Conservation (phyloP, 2,329 filamentous ascomycete species). For the Leptographium flavum region DNA sequence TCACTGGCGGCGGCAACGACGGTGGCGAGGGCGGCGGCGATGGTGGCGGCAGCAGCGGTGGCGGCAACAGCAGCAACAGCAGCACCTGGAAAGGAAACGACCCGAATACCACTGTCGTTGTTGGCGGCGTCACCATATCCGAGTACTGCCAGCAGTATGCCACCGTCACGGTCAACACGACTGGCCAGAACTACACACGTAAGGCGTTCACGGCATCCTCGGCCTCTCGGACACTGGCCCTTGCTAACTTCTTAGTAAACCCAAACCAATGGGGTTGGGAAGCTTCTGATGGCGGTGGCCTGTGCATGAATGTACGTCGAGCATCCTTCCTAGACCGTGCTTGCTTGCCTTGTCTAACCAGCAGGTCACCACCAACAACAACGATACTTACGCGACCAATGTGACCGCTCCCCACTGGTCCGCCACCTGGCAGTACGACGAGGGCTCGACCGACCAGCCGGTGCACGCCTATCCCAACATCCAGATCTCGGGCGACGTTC, state of each 20-base stretch:
- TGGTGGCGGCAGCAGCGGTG: background rate
- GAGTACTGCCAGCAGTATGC: conserved; percentile 11
- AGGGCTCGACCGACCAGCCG: conserved; percentile 22
- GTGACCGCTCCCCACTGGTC: conserved; percentile 32
- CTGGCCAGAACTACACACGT: conserved; percentile 32
- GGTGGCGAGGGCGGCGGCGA: conserved; percentile 8
- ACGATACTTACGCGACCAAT: conserved; percentile 32
- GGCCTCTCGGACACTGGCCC: conserved; percentile 9
- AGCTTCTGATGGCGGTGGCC: conserved; percentile 20
- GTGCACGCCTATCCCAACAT: conserved; percentile 42
- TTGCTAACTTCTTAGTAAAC: conserved; percentile 26
- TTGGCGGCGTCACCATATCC: conserved; percentile 4
- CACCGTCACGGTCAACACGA: conserved; percentile 4
- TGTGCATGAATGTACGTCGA: conserved; percentile 38
- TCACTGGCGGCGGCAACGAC: conserved; percentile 17
- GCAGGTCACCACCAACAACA: conserved; percentile 33
- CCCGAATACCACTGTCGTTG: conserved; percentile 7
- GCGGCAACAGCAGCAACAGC: conserved; percentile 17
- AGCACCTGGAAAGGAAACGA: conserved; percentile 11
- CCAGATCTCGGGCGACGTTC: conserved; percentile 25
- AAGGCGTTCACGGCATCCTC: conserved; percentile 3
- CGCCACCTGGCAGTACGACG: conserved; percentile 36
- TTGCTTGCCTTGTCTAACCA: background rate
- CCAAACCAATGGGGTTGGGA: conserved; percentile 40
- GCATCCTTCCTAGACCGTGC: background rate